Evolutionary conservation across 1,284 basidiomycete species (phyloP).

Genomic region (Moniliophthora roreri): DNA sequence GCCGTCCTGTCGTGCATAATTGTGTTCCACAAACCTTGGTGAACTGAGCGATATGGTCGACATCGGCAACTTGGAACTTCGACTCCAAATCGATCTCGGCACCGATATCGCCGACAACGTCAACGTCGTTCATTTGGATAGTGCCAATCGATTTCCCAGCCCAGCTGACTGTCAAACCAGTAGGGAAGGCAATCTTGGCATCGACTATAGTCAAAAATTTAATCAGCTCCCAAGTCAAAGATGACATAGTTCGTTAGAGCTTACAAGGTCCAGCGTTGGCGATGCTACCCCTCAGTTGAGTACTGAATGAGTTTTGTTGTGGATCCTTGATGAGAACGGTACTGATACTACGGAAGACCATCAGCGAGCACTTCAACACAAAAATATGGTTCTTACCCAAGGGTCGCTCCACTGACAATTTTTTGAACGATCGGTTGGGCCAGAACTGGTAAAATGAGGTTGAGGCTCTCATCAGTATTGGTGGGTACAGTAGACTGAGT

Average conservation of each 20-base stretch:
- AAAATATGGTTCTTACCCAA: slow-evolving; percentile 43
- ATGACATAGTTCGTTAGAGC: slow-evolving; percentile 21
- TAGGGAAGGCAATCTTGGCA: slow-evolving; percentile 65
- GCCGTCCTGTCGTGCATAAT: not conserved
- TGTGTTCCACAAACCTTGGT: slow-evolving; percentile 45
- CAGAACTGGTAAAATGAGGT: slow-evolving; percentile 69
- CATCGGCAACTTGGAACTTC: slow-evolving; percentile 61
- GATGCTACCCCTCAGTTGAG: slow-evolving; percentile 64
- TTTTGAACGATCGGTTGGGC: slow-evolving; percentile 82
- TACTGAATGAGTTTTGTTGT: slow-evolving; percentile 61
- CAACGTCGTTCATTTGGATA: slow-evolving; percentile 63
- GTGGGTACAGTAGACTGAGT: slow-evolving; percentile 60
- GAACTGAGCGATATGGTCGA: slow-evolving; percentile 63
- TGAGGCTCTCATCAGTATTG: slow-evolving; percentile 59
- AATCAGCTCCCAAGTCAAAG: slow-evolving; percentile 8
- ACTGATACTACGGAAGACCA: slow-evolving; percentile 40
- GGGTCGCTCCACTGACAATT: slow-evolving; percentile 59
- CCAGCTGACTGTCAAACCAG: slow-evolving; percentile 68
- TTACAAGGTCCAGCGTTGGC: slow-evolving; percentile 75
- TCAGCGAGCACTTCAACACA: not conserved
- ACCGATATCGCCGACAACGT: slow-evolving; percentile 61
- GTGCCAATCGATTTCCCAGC: slow-evolving; percentile 57
- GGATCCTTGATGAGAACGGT: slow-evolving; percentile 61
- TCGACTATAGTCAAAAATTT: slow-evolving; percentile 49
- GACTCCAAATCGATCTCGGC: slow-evolving; percentile 57